Evolutionary conservation across 139 green algal genomes (phyloP).

Genomic region (Tetratostichococcus sp.): DNA sequence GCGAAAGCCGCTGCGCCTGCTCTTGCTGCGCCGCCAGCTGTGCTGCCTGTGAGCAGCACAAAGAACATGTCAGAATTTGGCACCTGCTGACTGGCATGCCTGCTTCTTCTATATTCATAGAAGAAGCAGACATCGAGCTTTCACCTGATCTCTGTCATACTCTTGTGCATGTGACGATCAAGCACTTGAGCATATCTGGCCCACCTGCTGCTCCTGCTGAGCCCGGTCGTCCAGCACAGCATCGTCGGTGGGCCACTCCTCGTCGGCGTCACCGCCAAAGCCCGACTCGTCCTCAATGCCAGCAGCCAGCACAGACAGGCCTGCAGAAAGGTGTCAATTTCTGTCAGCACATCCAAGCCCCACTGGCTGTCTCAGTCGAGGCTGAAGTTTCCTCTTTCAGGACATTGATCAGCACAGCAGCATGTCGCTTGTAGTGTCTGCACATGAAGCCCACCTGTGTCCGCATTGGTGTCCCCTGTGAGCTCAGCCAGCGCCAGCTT

Average conservation of each 20-base stretch:
- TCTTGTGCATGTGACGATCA: no score
- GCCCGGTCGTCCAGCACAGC: not conserved
- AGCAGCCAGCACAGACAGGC: not conserved
- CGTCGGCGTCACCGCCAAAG: not conserved
- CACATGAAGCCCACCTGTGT: not conserved
- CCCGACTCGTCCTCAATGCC: not conserved
- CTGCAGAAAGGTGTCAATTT: not conserved
- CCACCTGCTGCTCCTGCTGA: not conserved
- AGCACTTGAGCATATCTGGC: no score
- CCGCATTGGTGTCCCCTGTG: not conserved
- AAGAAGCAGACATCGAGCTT: no score
- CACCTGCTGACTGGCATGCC: no score
- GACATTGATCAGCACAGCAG: no score
- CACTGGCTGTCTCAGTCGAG: no score
- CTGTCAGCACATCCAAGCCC: no score
- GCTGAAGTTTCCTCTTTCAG: no score
- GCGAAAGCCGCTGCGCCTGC: slow-evolving; percentile 3
- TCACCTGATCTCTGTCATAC: no score
- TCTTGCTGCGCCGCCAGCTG: not conserved
- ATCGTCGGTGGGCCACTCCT: not conserved
- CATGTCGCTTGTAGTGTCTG: no score
- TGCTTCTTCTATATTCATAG: no score
- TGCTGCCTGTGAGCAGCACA: not conserved
- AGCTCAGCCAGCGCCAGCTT: slow-evolving; percentile 54
- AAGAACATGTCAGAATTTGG: no score